Conservation (phyloP, 1,284 basidiomycete genomes). For the Fomitopsis palustris region DNA sequence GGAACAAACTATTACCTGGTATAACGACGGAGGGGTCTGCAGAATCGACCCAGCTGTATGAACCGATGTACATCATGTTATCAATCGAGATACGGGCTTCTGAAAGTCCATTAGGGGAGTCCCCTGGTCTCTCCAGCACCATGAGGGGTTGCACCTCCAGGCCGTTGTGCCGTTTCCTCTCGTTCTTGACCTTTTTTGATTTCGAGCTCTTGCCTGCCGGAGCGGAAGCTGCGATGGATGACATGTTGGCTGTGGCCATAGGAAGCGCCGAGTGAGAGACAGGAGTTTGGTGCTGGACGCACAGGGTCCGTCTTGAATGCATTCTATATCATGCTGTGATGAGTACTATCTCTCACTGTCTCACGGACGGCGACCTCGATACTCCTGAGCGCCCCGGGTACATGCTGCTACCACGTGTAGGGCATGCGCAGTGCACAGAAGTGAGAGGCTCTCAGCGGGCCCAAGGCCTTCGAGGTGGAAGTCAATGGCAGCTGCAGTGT, state of each 20-base stretch:
- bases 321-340: too few relatives aligned
- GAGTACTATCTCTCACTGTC: too few relatives aligned
- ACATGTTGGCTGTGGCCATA: neutral
- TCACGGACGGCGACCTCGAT: too few relatives aligned
- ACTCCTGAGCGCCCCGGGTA: too few relatives aligned
- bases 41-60: constrained; percentile 48
- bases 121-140: neutral
- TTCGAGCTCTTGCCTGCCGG: neutral
- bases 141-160: constrained; percentile 31
- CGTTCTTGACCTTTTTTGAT: neutral
- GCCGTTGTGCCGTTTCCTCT: constrained; percentile 18
- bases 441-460: too few relatives aligned
- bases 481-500: too few relatives aligned
- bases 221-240: neutral
- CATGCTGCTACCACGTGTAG: too few relatives aligned
- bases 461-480: too few relatives aligned
- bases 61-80: constrained; percentile 41
- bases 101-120: neutral
- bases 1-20: constrained; percentile 35
- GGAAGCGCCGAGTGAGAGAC: too few relatives aligned
- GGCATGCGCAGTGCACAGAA: too few relatives aligned
- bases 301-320: too few relatives aligned
- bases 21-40: constrained; percentile 44
- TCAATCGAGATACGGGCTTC: constrained; percentile 7
- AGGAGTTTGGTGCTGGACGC: too few relatives aligned